A percentile compares a stretch with the other conserved stretches of the same genome.
Evolutionary conservation across 129 eudicot genomes (phyloP).

Genomic region (Calendula officinalis): DNA sequence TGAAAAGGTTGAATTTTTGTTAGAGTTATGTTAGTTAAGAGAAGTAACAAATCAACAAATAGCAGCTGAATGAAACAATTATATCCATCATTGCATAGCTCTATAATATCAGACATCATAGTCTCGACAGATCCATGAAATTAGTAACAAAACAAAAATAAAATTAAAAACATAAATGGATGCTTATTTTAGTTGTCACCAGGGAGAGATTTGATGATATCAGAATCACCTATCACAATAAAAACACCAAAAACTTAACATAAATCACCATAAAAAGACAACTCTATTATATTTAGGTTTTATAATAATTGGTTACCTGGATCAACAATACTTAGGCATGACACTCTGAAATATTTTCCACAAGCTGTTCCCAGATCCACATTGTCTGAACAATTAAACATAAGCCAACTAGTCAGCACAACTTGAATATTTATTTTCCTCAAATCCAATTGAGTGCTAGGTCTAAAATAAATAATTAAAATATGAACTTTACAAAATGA

Average conservation of each 20-base stretch:
- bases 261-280: not conserved
- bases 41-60: not conserved
- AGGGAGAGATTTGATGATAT: slow-evolving; percentile 57
- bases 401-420: too few species aligned
- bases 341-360: slow-evolving; percentile 64
- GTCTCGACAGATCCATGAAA: slow-evolving; percentile 11
- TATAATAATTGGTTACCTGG: slow-evolving; percentile 32
- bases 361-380: slow-evolving; percentile 68
- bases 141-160: slow-evolving; percentile 13
- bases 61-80: not conserved
- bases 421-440: too few species aligned
- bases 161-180: not conserved
- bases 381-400: slow-evolving; percentile 37
- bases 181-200: slow-evolving; percentile 44
- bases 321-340: slow-evolving; percentile 65
- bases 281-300: not conserved
- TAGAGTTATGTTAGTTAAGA: not conserved
- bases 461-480: too few species aligned
- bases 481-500: too few species aligned
- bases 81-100: slow-evolving; percentile 15
- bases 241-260: not conserved
- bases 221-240: slow-evolving; percentile 53
- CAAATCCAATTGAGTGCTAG: too few species aligned
- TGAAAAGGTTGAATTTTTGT: not conserved
- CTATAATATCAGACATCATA: slow-evolving; percentile 14